Evolutionary conservation across 2,329 filamentous ascomycete species (phyloP).

Genomic region (Thermoascus crustaceus): DNA sequence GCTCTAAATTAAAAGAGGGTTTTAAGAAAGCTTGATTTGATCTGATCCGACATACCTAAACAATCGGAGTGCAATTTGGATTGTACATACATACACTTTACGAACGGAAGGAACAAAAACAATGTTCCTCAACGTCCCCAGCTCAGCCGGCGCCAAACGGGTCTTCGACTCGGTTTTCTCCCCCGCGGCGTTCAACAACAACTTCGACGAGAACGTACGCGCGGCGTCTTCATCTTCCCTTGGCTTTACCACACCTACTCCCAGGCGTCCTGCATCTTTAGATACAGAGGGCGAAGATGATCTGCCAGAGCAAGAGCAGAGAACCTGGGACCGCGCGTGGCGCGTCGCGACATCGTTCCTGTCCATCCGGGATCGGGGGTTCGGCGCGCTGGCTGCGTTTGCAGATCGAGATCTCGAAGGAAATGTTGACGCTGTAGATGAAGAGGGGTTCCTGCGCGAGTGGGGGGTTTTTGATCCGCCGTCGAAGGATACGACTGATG

Average conservation of each 20-base stretch:
- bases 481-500: conserved; percentile 22
- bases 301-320: conserved; percentile 19
- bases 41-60: no score
- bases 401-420: conserved; percentile 12
- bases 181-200: conserved; percentile 25
- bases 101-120: conserved; percentile 3
- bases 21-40: no score
- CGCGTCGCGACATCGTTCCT: conserved; percentile 33
- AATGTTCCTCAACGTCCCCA: conserved; percentile 20
- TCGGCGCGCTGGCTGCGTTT: conserved; percentile 25
- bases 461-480: conserved; percentile 24
- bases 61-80: no score
- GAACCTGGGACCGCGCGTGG: conserved; percentile 34
- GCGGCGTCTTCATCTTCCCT: conserved; percentile 5
- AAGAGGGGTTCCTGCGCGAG: conserved; percentile 19
- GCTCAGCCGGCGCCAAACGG: conserved; percentile 27
- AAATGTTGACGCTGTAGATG: no score
- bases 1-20: no score
- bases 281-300: conserved; percentile 4
- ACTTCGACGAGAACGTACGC: conserved; percentile 1
- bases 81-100: not conserved
- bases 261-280: no score
- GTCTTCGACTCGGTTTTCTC: conserved; percentile 39
- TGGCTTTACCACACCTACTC: no score
- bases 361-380: conserved; percentile 27